Evolutionary conservation across 2,329 filamentous ascomycete genomes (phyloP).

Genomic region (Penicillium sumatraense): DNA sequence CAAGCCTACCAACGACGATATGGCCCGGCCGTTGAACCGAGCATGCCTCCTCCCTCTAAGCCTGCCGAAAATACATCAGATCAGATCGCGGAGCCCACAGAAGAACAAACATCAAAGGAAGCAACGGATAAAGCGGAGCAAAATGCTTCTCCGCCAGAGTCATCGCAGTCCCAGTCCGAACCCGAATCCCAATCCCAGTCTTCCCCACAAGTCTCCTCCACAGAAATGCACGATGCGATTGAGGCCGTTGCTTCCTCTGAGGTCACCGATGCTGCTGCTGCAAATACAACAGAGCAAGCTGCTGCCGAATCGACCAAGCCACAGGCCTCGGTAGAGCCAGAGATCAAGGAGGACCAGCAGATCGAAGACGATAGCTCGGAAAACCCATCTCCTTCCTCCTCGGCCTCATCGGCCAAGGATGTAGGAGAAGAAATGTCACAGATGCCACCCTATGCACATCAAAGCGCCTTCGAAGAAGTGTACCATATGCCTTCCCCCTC

Average conservation of each 20-base stretch:
- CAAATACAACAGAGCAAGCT: conserved; percentile 18
- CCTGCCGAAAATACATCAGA: conserved; percentile 31
- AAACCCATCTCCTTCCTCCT: conserved; percentile 8
- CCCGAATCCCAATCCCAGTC: conserved; percentile 9
- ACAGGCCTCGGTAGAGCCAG: conserved; percentile 20
- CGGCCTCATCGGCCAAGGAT: conserved; percentile 10
- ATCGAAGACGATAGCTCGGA: conserved; percentile 15
- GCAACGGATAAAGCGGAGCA: conserved; percentile 2
- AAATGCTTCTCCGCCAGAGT: conserved; percentile 11
- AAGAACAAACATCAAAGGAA: not conserved
- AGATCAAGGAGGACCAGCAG: conserved; percentile 29
- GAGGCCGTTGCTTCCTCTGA: not conserved
- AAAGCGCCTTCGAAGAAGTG: conserved; percentile 43
- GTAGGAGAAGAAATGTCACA: conserved; percentile 21
- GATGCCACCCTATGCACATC: conserved; percentile 17
- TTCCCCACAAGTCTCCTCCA: conserved; percentile 9
- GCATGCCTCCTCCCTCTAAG: conserved; percentile 42
- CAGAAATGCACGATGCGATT: not conserved
- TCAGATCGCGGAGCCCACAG: conserved; percentile 6
- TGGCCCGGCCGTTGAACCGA: conserved; percentile 50
- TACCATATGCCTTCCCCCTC: conserved; percentile 48
- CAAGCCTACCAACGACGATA: conserved; percentile 51
- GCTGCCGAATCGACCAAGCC: conserved; percentile 17
- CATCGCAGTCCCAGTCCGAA: conserved; percentile 16
- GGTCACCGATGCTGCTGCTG: conserved; percentile 12